Base-by-base conservation (phyloP, 2,329 filamentous ascomycete genomes). In the Trichoderma harzianum region DNA sequence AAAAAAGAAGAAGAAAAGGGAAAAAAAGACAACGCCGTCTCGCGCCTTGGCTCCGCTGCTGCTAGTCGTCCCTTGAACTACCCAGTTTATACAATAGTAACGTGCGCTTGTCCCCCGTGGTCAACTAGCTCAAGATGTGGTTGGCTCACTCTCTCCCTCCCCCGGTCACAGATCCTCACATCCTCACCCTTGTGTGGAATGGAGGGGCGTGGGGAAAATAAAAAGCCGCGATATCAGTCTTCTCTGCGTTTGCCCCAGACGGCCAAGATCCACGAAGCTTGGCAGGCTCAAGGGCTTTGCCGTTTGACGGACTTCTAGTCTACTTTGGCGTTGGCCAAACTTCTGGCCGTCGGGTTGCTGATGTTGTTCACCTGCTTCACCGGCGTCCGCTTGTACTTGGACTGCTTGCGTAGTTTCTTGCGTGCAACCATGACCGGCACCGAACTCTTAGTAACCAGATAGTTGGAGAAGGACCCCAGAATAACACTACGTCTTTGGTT, bases 351-450 rank as follows among this genome's bases (percentile, higher is more conserved):
- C 12, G 92, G 91, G 72, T 91, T 92, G 74, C 87, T 89, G 70
- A 97, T 86, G 76, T 97, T 95, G 81, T 97, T 97, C 74, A 93
- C 91, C 74, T 96, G 89, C 72, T 90, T 90, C 73, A 93, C 84
- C 57, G 90, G 89, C 67, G 77, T 78, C 73, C 89, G 89, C 81
- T 92, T 92, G 80, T 92, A 92, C 80, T 95, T 95, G 80, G 89
- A 91, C 83, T 97, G 93, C 81, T 97, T 97, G 63, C 93, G 88
- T 57, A 98, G 86, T 72, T 93, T 92, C 85, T 97, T 98, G 72
- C 96, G 87, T 8, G 96, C 96, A 43, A 98, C 96, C 96, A 99
- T 99, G 73, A 99, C 96, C 0, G 96, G 96, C 18, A 97, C 94
- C 3, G 93, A 97, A 74, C 94, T 97, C 84, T 98, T 98, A 47